Base-by-base conservation (phyloP, 2,329 filamentous ascomycete genomes). In the Penicillium sclerotigenum region DNA sequence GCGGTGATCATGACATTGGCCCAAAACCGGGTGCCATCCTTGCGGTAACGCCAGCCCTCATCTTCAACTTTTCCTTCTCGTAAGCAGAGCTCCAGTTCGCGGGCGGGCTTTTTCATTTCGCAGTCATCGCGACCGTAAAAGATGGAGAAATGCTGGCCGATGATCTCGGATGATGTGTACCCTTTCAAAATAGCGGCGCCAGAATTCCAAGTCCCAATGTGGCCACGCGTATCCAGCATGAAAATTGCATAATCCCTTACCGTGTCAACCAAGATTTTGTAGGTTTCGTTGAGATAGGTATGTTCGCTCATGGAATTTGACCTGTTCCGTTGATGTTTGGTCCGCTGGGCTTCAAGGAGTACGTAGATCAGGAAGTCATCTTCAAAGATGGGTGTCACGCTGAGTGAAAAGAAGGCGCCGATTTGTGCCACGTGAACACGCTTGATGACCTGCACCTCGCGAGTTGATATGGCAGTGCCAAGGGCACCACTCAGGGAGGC, bases 231-330 rank as follows among this genome's bases (percentile, higher is more conserved):
- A 50, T 85, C 82, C 28, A 86, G 75, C 72, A 85, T 81, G 64
- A 85, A 87, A 58, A 86, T 86, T 55, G 83, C 83, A 62, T 85
- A 85, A 58, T 85, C 82, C 68, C 81, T 83, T 62, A 85, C 81
- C 0, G 80, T 82, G 59, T 86, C 80, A 34, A 87, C 76, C 31
- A 88, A 73, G 37, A 86, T 81, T n/a, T 81, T 81, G 65, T 85
- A 86, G 5, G 79, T 79, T 61, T 84, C 81, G 62, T 79, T 80
- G 50, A 74, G 68, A 63, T 80, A 79, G 52, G 77, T 65, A 52
- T 79, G 75, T 53, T 78, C 75, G 37, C 72, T 73, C 11, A 71
- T 71, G 57, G 7, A 60, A 31, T 18, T 47, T 57, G 26, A 57
- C 20, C 14, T 59, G 56, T n/a, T 74, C 68, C 29, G 29, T 36